Evolutionary conservation across 2,329 filamentous ascomycete genomes (phyloP).

Genomic region (Penicillium sp.): DNA sequence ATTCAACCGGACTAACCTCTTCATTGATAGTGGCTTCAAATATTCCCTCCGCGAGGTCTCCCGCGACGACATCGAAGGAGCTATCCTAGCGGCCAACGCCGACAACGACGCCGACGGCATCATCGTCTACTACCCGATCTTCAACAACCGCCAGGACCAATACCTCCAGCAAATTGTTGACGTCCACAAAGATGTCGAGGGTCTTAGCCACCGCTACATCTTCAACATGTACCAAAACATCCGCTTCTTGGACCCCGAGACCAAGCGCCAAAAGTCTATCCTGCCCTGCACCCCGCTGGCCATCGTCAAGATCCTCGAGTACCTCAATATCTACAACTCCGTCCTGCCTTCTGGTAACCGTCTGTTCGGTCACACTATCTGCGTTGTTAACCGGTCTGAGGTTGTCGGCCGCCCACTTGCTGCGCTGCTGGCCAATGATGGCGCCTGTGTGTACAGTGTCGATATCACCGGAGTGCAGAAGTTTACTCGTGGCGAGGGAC

Average conservation of each 20-base stretch:
- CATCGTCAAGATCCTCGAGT: slow-evolving; percentile 93
- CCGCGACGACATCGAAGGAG: slow-evolving; percentile 85
- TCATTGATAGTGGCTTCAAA: slow-evolving; percentile 67
- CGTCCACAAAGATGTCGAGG: slow-evolving; percentile 89
- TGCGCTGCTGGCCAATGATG: slow-evolving; percentile 90
- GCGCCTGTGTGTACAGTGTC: slow-evolving; percentile 90
- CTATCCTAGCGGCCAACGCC: slow-evolving; percentile 76
- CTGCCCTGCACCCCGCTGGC: slow-evolving; percentile 93
- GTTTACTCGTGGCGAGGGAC: slow-evolving; percentile 83
- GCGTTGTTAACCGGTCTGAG: slow-evolving; percentile 92
- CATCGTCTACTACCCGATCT: slow-evolving; percentile 98
- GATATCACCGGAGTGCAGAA: slow-evolving; percentile 88
- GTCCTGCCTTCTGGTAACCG: slow-evolving; percentile 90
- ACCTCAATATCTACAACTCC: slow-evolving; percentile 93
- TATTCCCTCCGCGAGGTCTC: slow-evolving; percentile 80
- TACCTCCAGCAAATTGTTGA: slow-evolving; percentile 94
- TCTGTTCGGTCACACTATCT: slow-evolving; percentile 88
- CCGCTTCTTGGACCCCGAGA: slow-evolving; percentile 73
- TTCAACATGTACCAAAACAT: slow-evolving; percentile 99
- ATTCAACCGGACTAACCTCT: neutral
- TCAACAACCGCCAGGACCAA: slow-evolving; percentile 82
- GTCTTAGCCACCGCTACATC: slow-evolving; percentile 86
- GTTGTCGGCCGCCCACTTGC: slow-evolving; percentile 91
- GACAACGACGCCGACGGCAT: slow-evolving; percentile 77
- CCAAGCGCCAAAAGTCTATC: slow-evolving; percentile 74